These are phyloP conservation scores for Phytophthora macrochlamydospora DNA, from an alignment of 352 stramenopile genomes.

Conservation along the genomic window DNA sequence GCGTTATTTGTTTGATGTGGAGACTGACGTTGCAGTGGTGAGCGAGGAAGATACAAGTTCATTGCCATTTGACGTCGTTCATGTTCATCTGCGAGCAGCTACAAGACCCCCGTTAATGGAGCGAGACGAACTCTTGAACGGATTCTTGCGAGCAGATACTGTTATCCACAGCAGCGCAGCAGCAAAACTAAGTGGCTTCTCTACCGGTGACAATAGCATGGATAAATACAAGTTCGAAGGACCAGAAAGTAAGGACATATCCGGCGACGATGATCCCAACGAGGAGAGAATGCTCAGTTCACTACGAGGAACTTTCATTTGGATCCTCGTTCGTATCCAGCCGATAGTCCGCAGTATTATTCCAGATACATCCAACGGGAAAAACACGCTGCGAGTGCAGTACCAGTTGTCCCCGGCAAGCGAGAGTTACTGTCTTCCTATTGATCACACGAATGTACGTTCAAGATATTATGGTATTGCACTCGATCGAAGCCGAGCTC, in stretches of 20 bases:
- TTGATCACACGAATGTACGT: constrained; percentile 63
- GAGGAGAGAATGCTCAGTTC: constrained; percentile 13
- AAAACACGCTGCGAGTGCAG: constrained; percentile 40
- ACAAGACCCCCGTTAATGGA: constrained; percentile 37
- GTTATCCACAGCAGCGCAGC: constrained; percentile 11
- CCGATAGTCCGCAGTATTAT: constrained; percentile 9
- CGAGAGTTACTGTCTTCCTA: constrained; percentile 57
- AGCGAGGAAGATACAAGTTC: constrained; percentile 5
- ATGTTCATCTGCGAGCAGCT: constrained; percentile 47
- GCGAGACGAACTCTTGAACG: constrained; percentile 31
- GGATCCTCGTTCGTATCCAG: constrained; percentile 58
- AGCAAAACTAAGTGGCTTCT: not conserved
- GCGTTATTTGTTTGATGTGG: constrained; percentile 67
- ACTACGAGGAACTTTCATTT: constrained; percentile 44
- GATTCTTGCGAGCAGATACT: constrained; percentile 44
- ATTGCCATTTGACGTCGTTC: constrained; percentile 32
- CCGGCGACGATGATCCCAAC: not conserved
- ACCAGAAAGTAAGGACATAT: constrained; percentile 8
- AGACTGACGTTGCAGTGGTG: constrained; percentile 42
- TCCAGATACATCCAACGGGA: not conserved
- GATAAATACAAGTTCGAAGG: constrained; percentile 13
- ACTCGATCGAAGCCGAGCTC: not conserved
- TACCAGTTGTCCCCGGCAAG: constrained; percentile 56
- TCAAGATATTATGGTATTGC: not conserved
- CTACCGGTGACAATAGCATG: not conserved